Evolutionary conservation across 306 rosid species (phyloP), one percentile per base, ranked within the genome.

Genomic region (Cucumis sativus): DNA sequence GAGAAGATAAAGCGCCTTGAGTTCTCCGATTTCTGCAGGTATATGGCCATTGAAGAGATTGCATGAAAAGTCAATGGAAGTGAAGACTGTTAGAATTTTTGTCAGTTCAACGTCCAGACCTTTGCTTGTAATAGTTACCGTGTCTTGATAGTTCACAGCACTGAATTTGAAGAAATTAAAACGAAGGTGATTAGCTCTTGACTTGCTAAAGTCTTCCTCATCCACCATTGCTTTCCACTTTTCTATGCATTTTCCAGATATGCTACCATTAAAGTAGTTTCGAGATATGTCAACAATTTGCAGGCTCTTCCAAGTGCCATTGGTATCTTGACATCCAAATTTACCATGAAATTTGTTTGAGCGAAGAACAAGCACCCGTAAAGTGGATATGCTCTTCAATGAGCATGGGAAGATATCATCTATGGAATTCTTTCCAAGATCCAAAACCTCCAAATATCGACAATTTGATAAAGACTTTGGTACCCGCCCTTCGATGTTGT

Each of bases 321-420:
- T 1, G 4, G 0, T 6, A 0, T 7, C 4, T 0, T 1, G n/a
- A 17, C 91, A 88, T 65, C 71, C 80, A 68, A 88, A 0, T 0
- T 0, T 13, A 0, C 81, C 89, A 2, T 52, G 7, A 62, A 83
- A 83, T 0, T 49, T 6, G 37, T 85, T 88, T 9, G 83, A 82
- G 14, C 87, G 40, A 66, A 88, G 61, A 47, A 85, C 62, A 35
- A 88, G 85, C 1, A 88, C 84, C 1, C 80, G 69, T 81, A 88
- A 78, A 11, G 28, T 12, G 56, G 83, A 65, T 17, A 80, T 83
- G 2, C 49, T 30, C 54, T 55, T 76, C 82, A 85, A 65, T 11
- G 55, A 3, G 43, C 76, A 75, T 0, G 89, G 89, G 55, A 63
- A 85, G 0, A 0, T 0, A 17, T 30, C 87, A 0, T 0, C 0